Evolutionary conservation across 352 stramenopile genomes (phyloP), one percentile per base, ranked within the genome.

Genomic region (Globisporangium cystogenes): DNA sequence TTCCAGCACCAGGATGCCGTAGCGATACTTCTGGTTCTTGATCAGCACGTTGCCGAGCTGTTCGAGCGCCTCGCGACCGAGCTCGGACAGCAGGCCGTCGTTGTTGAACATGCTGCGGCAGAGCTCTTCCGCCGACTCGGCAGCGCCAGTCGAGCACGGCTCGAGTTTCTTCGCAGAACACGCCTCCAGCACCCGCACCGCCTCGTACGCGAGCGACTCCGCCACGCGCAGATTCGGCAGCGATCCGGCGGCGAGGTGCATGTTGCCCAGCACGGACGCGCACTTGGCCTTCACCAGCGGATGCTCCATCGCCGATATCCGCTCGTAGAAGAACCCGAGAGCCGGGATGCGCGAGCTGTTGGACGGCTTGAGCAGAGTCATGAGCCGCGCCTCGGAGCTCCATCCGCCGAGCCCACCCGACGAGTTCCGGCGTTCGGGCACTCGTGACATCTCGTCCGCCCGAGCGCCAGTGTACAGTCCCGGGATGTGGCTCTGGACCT

Each of bases 11-110:
- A 89, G 37, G 35, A 95, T 88, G 3, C 82, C 82, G 43, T 88
- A 93, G 16, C 80, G 82, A 48, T 95, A 95, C 53, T 95, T 95
- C 36, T 87, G 80, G 51, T 89, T 93, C 61, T 89, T 85, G 48
- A 90, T 83, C 50, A 95, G 67, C 27, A 91, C 70, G 48, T 90
- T 89, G 7, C 84, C 82, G 4, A 92, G 58, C 52, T 60, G 74
- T 49, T 95, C 84, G 0, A 95, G 59, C 5, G 71, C 61, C 42
- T 93, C 81, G 10, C 82, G 76, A 1, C 84, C 84, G 7, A 93
- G 60, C 31, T 84, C 72, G 0, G 80, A 91, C 2, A 92, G 54
- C 4, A 95, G 42, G 0, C 80, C 84, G 42, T 92, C 80, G n/a
- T 84, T 90, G 45, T 65, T 80, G 59, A 90, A 92, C 62, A 86